Evolutionary conservation across 192 early-diverging fungal species (phyloP).

Genomic region (Chytriomyces confervae): DNA sequence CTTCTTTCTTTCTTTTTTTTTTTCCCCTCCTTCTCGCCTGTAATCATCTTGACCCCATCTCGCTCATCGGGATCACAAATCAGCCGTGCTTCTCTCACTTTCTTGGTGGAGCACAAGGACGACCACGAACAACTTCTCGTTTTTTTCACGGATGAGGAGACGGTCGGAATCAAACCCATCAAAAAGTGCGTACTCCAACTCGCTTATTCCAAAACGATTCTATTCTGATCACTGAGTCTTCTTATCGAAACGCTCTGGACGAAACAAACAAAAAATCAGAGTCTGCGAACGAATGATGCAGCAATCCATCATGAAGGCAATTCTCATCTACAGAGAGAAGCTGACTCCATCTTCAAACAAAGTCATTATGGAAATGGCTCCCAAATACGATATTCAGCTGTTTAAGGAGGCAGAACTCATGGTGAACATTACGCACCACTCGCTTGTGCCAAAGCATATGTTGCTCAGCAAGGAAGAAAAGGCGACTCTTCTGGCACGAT

Average conservation of each 20-base stretch:
- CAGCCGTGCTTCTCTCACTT: conserved; percentile 79
- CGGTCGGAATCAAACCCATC: conserved; percentile 89
- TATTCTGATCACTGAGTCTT: no score
- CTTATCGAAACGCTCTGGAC: background rate
- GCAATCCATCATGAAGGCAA: conserved; percentile 79
- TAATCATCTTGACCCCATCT: background rate
- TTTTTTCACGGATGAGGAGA: conserved; percentile 88
- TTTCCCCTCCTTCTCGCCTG: background rate
- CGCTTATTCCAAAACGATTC: no score
- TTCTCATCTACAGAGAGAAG: conserved; percentile 84
- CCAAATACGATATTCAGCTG: conserved; percentile 78
- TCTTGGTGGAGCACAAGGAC: conserved; percentile 76
- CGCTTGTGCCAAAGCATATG: conserved; percentile 93
- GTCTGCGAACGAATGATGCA: conserved; percentile 80
- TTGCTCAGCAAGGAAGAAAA: conserved; percentile 88
- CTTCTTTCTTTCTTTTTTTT: conserved; percentile 2
- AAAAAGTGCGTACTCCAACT: conserved; percentile 67
- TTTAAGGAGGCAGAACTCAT: conserved; percentile 92
- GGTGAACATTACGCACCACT: conserved; percentile 97
- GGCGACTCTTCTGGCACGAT: conserved; percentile 84
- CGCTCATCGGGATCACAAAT: background rate
- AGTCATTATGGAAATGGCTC: conserved; percentile 70
- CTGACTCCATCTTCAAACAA: conserved; percentile 88
- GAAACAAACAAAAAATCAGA: conserved; percentile 21
- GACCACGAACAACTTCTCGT: conserved; percentile 85